Evolutionary conservation across 2,329 filamentous ascomycete genomes (phyloP).

Genomic region (Penicillium digitatum): DNA sequence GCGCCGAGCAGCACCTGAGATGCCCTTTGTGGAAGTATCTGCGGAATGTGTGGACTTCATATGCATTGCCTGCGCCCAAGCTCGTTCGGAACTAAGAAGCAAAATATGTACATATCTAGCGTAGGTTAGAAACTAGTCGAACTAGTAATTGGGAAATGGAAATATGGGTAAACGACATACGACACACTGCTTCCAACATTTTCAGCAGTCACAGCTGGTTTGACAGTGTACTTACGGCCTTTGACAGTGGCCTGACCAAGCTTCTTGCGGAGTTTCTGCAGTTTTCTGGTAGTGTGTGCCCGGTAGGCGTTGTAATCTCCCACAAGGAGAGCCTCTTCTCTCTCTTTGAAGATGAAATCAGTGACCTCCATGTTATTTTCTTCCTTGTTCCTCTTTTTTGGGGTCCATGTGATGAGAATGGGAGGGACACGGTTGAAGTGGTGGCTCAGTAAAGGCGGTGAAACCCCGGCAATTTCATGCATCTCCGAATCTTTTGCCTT

Average conservation of each 20-base stretch:
- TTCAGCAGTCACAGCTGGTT: conserved; percentile 65
- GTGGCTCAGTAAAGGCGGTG: conserved; percentile 28
- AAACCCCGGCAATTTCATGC: conserved; percentile 25
- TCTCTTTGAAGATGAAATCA: conserved; percentile 69
- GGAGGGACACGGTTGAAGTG: conserved; percentile 18
- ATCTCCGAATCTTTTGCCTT: conserved; percentile 24
- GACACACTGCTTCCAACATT: conserved; percentile 71
- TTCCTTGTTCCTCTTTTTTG: conserved; percentile 2
- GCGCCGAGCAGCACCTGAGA: conserved; percentile 72
- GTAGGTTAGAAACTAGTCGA: conserved; percentile 13
- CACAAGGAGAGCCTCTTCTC: conserved; percentile 78
- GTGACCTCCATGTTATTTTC: conserved; percentile 75
- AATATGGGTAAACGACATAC: conserved; percentile 50
- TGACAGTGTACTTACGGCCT: conserved; percentile 77
- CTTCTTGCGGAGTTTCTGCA: conserved; percentile 80
- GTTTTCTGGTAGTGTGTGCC: conserved; percentile 69
- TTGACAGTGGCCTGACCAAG: conserved; percentile 78
- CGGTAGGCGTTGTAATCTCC: conserved; percentile 88
- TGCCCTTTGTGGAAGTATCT: conserved; percentile 67
- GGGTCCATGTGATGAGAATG: conserved; percentile 3
- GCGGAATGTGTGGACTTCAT: conserved; percentile 80
- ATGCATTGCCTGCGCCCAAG: conserved; percentile 93
- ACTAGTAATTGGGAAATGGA: not conserved
- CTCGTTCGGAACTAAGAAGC: conserved; percentile 80
- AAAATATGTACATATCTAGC: conserved; percentile 71